Percentiles rank a stretch among this genome's conserved stretches.
These are phyloP conservation scores for Pyricularia pennisetigena DNA, from an alignment of 2,329 filamentous ascomycete species.

Conservation along the genomic window DNA sequence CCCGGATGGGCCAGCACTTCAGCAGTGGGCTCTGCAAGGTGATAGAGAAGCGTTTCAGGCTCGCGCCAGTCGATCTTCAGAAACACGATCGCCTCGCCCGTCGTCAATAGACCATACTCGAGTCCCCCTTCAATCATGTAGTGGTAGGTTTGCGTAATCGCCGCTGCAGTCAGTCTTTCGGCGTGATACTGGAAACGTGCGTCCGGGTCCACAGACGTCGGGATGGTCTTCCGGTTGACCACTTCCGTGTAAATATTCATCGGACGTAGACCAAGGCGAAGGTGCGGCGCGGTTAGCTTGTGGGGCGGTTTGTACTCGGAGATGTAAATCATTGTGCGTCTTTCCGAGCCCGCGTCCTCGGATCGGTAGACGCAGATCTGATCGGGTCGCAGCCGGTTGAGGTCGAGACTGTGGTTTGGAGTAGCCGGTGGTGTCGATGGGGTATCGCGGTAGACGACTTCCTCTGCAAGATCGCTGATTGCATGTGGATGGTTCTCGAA, in stretches of 20 bases:
- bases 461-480: conserved; percentile 13
- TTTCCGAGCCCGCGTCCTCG: conserved; percentile 7
- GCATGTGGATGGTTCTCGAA: conserved; percentile 21
- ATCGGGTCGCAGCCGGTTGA: conserved; percentile 18
- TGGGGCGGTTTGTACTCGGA: conserved; percentile 37
- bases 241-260: conserved; percentile 11
- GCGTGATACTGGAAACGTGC: conserved; percentile 23
- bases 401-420: conserved; percentile 10
- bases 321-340: conserved; percentile 18
- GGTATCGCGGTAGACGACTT: too few relatives aligned
- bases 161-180: conserved; percentile 26
- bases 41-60: conserved; percentile 18
- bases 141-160: conserved; percentile 35
- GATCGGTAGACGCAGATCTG: conserved; percentile 20
- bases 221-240: conserved; percentile 15
- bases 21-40: conserved; percentile 18
- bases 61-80: conserved; percentile 19
- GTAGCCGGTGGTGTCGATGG: too few relatives aligned
- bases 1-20: conserved; percentile 15
- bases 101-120: conserved; percentile 30
- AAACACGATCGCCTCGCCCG: conserved; percentile 32
- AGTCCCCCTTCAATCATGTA: conserved; percentile 38
- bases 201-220: conserved; percentile 15
- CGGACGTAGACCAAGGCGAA: conserved; percentile 28
- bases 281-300: conserved; percentile 30